phyloP scores from a whole-genome alignment of 139 green algal species.

The Chlorella sp. region DNA sequence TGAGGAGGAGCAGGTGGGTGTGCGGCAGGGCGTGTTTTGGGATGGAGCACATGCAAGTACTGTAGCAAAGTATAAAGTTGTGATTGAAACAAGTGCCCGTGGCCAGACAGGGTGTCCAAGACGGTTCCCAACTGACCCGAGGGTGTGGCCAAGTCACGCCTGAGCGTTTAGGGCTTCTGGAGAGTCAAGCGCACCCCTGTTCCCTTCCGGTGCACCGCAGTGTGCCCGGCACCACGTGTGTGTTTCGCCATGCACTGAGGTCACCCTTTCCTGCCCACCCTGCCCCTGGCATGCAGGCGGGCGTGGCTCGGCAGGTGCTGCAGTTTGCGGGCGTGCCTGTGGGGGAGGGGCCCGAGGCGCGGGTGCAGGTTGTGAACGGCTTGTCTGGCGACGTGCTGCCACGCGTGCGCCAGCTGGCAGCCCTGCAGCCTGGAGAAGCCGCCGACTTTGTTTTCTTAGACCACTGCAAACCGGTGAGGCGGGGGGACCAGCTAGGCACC shows the following conservation, averaged over 20 bases:
- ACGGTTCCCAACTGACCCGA: no score
- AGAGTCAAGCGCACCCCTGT: no score
- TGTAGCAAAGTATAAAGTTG: no score
- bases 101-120: no score
- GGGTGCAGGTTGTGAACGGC: not conserved
- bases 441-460: slow-evolving; percentile 14
- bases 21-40: no score
- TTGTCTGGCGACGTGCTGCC: not conserved
- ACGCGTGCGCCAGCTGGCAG: not conserved
- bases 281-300: not conserved
- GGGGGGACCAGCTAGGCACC: not conserved
- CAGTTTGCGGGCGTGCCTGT: not conserved
- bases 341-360: not conserved
- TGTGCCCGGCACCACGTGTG: not conserved
- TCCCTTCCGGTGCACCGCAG: no score
- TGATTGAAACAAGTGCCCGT: no score
- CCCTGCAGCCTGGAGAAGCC: not conserved
- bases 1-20: no score
- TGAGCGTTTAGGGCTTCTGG: no score
- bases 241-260: not conserved
- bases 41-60: no score
- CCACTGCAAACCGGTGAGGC: slow-evolving; percentile 19
- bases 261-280: not conserved
- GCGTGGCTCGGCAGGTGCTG: slow-evolving; percentile 5
- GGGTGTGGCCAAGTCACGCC: no score